Base-by-base conservation (phyloP, 768 basidiomycete species). In the Cystobasidium tubakii region DNA sequence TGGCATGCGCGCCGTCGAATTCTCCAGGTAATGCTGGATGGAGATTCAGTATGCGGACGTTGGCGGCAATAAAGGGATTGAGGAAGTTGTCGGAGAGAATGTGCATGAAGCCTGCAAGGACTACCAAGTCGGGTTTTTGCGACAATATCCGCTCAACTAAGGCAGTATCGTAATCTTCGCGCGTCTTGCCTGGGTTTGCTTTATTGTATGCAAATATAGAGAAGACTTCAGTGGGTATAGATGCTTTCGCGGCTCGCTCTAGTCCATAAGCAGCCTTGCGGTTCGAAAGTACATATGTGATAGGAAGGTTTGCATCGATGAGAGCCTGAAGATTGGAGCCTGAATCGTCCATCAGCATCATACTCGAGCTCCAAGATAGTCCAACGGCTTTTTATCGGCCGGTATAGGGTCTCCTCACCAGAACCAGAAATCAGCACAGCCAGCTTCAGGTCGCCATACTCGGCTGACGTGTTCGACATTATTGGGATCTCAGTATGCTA, bases 31-130 rank as follows among this genome's bases (percentile, higher is more conserved):
- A 83, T 3, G 96, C 96, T 7, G 96, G 96, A 78, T 98, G 96
- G 3, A 99, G 84, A 80, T 98, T 99, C 83, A 99, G 95, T 75
- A 96, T 90, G 0, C 91, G 88, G 1, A 95, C 86, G 0, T 83
- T 81, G 63, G 77, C 83, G 9, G 81, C 84, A 0, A 81, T 81
- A 39, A 82, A 77, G 0, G 77, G 84, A 23, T 90, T 86, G 74
- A 98, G 81, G 81, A 97, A 97, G 0, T 83, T 83, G 66, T 90
- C 88, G 73, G 88, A 87, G 73, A 97, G 85, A 78, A 98, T 91
- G 79, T 98, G 94, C 95, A 99, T 97, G 91, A 92, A 99, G 0
- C 96, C 96, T 0, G 95, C 96, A n/a, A 98, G 85, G 7, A 98
- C 90, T 62, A 98, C 86, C 29, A 95, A 80, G 81, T 97, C 91